Conservation (phyloP, 208 protist species). For the Trypanosoma caninum region DNA sequence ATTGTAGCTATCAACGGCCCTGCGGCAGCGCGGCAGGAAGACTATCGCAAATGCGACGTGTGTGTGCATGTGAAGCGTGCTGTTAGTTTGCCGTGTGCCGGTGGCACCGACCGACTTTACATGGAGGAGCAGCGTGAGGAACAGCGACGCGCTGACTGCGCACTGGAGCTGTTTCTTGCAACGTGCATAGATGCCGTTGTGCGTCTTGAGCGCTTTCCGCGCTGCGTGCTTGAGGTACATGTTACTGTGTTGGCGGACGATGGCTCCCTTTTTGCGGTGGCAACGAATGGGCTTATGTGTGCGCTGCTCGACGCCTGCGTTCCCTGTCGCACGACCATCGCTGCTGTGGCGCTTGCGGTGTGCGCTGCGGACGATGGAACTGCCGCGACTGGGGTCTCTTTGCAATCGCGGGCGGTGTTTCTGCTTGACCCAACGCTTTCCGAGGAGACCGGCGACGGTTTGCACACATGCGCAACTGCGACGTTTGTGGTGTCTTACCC, state of each 20-base stretch:
- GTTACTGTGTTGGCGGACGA: conserved; percentile 70
- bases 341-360: conserved; percentile 53
- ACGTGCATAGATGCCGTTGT: conserved; percentile 44
- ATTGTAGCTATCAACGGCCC: conserved; percentile 70
- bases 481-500: conserved; percentile 75
- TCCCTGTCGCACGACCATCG: conserved; percentile 78
- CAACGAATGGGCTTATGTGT: conserved; percentile 79
- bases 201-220: conserved; percentile 50
- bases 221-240: conserved; percentile 58
- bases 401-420: not conserved
- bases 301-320: conserved; percentile 83
- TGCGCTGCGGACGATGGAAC: conserved; percentile 9
- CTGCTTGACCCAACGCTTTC: conserved; percentile 60
- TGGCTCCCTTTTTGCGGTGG: conserved; percentile 60
- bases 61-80: conserved; percentile 25
- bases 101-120: conserved; percentile 45
- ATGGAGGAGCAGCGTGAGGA: conserved; percentile 36
- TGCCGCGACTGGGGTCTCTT: conserved; percentile 16
- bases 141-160: conserved; percentile 37
- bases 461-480: conserved; percentile 20
- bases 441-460: conserved; percentile 47
- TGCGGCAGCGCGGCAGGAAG: conserved; percentile 38
- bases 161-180: conserved; percentile 42
- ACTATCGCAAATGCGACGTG: conserved; percentile 41
- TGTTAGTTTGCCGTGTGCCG: conserved; percentile 25